These are phyloP conservation scores for Spathaspora gorwiae DNA, from an alignment of 805 yeast species.

Conservation along the genomic window DNA sequence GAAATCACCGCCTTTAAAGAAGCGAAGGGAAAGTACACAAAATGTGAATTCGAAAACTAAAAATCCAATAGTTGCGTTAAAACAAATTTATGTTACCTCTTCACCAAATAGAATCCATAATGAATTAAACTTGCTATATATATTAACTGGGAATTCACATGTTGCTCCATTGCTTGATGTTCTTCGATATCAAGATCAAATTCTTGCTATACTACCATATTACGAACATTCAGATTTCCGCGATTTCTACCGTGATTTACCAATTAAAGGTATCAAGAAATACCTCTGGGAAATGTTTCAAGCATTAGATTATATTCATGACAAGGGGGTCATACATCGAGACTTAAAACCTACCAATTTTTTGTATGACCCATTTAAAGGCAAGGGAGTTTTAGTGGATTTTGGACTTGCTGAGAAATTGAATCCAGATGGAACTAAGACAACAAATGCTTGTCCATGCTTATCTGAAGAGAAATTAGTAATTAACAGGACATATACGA, in stretches of 20 bases:
- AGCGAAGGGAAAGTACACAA: constrained; percentile 1
- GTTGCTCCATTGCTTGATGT: constrained; percentile 92
- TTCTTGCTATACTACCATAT: constrained; percentile 86
- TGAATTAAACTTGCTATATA: constrained; percentile 75
- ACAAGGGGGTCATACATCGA: constrained; percentile 38
- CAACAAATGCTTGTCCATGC: constrained; percentile 54
- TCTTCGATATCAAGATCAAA: constrained; percentile 82
- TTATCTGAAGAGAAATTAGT: constrained; percentile 16
- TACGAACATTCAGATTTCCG: constrained; percentile 89
- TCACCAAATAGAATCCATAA: constrained; percentile 88
- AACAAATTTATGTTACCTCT: constrained; percentile 90
- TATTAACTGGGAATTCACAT: constrained; percentile 59
- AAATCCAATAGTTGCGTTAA: constrained; percentile 71
- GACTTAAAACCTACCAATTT: constrained; percentile 59
- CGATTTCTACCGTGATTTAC: constrained; percentile 75
- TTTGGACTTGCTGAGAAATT: constrained; percentile 81
- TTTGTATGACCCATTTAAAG: constrained; percentile 58
- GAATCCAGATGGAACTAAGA: constrained; percentile 4
- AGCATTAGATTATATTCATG: constrained; percentile 62
- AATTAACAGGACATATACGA: constrained; percentile 12
- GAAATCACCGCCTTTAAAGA: constrained; percentile 43
- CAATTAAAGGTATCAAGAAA: constrained; percentile 71
- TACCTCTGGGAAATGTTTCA: constrained; percentile 77
- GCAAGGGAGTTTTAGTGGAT: constrained; percentile 81
- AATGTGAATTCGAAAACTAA: constrained; percentile 6